A percentile compares a stretch with the other conserved stretches of the same genome.
phyloP scores from a whole-genome alignment of 345 rosid species.

The Eucalyptus microcorys region DNA sequence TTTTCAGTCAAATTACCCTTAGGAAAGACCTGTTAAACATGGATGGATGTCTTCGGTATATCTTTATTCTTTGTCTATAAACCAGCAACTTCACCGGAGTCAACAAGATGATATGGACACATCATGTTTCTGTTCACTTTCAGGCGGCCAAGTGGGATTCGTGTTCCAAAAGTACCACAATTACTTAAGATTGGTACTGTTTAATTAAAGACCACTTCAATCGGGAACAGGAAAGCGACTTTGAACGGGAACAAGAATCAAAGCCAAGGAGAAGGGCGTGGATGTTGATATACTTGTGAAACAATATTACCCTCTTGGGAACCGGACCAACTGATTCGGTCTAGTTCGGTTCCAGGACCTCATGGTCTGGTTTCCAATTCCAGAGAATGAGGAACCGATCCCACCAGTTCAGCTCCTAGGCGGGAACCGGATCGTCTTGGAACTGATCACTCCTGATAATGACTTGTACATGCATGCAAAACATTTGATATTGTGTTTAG shows the following conservation, averaged over 20 bases:
- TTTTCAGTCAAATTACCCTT: no score
- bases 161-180: neutral
- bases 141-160: neutral
- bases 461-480: neutral
- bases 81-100: no score
- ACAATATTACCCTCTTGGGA: neutral
- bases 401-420: rapidly evolving
- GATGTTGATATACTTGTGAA: no score
- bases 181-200: neutral
- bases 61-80: no score
- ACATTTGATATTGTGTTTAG: neutral
- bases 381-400: rapidly evolving
- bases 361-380: rapidly evolving
- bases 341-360: rapidly evolving
- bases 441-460: rapidly evolving
- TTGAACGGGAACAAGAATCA: neutral
- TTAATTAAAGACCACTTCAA: neutral
- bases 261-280: neutral
- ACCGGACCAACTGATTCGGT: neutral
- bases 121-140: no score
- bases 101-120: no score
- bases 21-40: no score
- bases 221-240: no score
- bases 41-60: no score
- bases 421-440: rapidly evolving